Evolutionary conservation across 2,329 filamentous ascomycete species (phyloP), one percentile per base, ranked within the genome.

Genomic region (Penicillium sp.): DNA sequence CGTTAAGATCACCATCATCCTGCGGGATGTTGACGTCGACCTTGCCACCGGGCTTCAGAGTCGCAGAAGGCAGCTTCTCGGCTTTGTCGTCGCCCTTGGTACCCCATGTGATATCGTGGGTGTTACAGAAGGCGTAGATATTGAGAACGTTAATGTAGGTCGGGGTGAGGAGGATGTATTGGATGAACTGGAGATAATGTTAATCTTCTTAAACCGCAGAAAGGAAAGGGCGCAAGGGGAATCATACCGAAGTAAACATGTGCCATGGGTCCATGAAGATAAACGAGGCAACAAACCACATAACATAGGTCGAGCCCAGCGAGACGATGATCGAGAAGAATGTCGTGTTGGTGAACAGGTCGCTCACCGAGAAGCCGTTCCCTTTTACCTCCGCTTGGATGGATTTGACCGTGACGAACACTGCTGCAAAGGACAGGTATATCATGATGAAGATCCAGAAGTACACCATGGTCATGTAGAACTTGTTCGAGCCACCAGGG

Each of bases 241-340:
- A 41, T 75, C 78, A 72, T 73, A 82, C 50, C 24, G 79, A 87
- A n/a, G 95, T 98, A 75, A 96, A 84, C 92, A 99, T 98, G 79
- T 99, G 95, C 94, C 95, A 99, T 4, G 95, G 95, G 75, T 99
- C 95, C 76, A 98, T 87, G 87, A 98, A 98, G 66, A 99, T 82
- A 65, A 99, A 83, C 9, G 92, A 96, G 0, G 92, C 90, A 52
- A 99, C 79, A 60, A 98, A 85, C 89, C 93, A 99, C 70, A 99
- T 88, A 62, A 96, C 84, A 73, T 95, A 99, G 0, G 95, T 99
- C 11, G 92, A 95, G 69, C 90, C 85, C 70, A 98, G 85, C 0
- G 93, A 97, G 53, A 99, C 87, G 68, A 99, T 95, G 63, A 99
- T 84, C 36, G 92, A 96, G 77, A 95, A 92, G 80, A 99, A 98